Percentiles rank a stretch among this genome's conserved stretches.
These are phyloP conservation scores for Geotrichum ghanense DNA, from an alignment of 805 yeast species.

Conservation along the genomic window DNA sequence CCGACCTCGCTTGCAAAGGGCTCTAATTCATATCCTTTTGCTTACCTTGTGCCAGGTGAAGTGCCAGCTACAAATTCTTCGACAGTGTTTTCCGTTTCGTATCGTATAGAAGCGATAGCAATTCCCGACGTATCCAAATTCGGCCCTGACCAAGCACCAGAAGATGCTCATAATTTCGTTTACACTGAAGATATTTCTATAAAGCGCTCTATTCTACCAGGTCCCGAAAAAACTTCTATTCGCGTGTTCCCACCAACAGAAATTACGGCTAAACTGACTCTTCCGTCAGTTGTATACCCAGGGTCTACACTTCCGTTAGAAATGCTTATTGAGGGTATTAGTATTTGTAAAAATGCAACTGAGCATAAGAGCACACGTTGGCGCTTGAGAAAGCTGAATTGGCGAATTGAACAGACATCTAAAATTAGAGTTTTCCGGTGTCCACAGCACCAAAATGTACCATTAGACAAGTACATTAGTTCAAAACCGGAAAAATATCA, in stretches of 20 bases:
- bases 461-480: not conserved
- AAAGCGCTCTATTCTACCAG: conserved; percentile 64
- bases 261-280: conserved; percentile 71
- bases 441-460: conserved; percentile 30
- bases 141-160: no score
- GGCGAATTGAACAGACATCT: conserved; percentile 80
- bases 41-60: conserved; percentile 78
- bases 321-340: conserved; percentile 52
- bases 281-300: conserved; percentile 86
- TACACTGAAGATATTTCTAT: conserved; percentile 56
- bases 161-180: conserved; percentile 23
- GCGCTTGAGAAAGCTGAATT: conserved; percentile 81
- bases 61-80: conserved; percentile 60
- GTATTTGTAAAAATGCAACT: conserved; percentile 15
- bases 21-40: conserved; percentile 81
- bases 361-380: conserved; percentile 38
- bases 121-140: conserved; percentile 20
- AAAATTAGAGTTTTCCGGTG: conserved; percentile 54
- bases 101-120: conserved; percentile 59
- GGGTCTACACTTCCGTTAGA: conserved; percentile 78
- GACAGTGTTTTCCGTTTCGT: conserved; percentile 58
- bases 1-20: conserved; percentile 50
- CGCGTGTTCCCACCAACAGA: conserved; percentile 95
- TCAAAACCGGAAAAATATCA: not conserved
- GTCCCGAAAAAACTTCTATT: conserved; percentile 75